Conservation (phyloP, 139 green algal genomes). For the Eudorina sp. region DNA sequence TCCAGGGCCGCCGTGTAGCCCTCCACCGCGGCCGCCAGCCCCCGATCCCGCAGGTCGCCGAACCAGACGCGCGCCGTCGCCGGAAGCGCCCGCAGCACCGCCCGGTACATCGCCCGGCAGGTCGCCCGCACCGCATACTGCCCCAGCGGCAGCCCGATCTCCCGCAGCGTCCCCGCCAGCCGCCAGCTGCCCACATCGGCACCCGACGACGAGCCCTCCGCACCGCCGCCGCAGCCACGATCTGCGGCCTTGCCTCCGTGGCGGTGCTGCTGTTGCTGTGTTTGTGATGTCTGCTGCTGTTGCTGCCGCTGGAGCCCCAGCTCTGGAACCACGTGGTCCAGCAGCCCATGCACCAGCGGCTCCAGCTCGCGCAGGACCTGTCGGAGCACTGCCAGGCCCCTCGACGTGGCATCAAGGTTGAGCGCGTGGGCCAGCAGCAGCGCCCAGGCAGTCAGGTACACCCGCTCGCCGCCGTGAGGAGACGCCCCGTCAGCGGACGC, state of each 20-base stretch:
- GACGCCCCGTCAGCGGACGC: not conserved
- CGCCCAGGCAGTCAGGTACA: constrained; percentile 63
- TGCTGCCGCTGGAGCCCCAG: constrained; percentile 41
- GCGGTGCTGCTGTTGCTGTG: constrained; percentile 25
- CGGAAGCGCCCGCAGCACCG: constrained; percentile 82
- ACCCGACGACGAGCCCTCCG: not conserved
- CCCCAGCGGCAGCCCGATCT: constrained; percentile 28
- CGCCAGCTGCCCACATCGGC: constrained; percentile 35
- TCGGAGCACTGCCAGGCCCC: constrained; percentile 1
- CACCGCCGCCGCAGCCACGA: not conserved
- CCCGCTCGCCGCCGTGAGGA: not conserved
- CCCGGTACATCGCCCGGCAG: constrained; percentile 67
- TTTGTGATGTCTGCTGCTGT: no score
- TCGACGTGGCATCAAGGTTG: not conserved
- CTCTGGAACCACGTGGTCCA: constrained; percentile 25
- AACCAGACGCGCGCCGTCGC: constrained; percentile 88
- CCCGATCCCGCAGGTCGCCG: constrained; percentile 79
- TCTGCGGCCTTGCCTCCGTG: not conserved
- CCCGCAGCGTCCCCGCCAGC: constrained; percentile 37
- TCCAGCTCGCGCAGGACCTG: constrained; percentile 34
- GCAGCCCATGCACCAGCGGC: constrained; percentile 25
- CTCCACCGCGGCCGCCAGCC: constrained; percentile 76
- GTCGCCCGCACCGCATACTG: not conserved
- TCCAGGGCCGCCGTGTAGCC: constrained; percentile 83
- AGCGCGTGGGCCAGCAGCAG: constrained; percentile 68